phyloP scores from a whole-genome alignment of 2,329 filamentous ascomycete species.

The Xylaria multiplex region DNA sequence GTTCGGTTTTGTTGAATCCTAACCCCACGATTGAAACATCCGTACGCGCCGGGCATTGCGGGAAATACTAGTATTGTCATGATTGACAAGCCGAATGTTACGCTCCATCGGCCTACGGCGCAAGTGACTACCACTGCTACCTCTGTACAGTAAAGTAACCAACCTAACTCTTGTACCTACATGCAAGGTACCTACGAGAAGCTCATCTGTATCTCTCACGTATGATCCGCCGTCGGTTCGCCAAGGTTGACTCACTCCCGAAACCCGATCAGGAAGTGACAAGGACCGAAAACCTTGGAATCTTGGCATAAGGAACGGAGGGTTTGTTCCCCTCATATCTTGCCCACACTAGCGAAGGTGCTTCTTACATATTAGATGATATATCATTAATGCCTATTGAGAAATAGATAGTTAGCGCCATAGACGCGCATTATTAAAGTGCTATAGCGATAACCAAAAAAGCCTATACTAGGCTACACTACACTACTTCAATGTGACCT shows the following conservation, averaged over 20 bases:
- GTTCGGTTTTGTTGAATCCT: constrained; percentile 4
- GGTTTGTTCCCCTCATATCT: constrained; percentile 19
- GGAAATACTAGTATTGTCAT: constrained; percentile 29
- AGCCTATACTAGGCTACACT: no score
- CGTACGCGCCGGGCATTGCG: constrained; percentile 25
- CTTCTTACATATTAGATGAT: not conserved
- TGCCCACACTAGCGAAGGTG: constrained; percentile 1
- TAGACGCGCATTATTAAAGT: not conserved
- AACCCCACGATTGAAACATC: constrained; percentile 22
- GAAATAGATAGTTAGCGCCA: not conserved
- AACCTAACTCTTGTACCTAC: not conserved
- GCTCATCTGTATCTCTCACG: constrained; percentile 1
- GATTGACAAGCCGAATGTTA: constrained; percentile 30
- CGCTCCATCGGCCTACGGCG: constrained; percentile 25
- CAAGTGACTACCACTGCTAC: not conserved
- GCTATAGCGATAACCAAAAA: no score
- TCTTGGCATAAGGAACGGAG: constrained; percentile 24
- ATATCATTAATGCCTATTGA: no score
- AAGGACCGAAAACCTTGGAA: constrained; percentile 18
- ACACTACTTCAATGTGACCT: no score
- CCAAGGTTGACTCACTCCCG: constrained; percentile 21
- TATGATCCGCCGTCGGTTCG: constrained; percentile 4
- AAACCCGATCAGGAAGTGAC: constrained; percentile 29
- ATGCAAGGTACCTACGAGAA: constrained; percentile 3
- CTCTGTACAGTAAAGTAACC: not conserved